Percentiles rank a stretch among this genome's conserved stretches.
These are phyloP conservation scores for Penicillium diatomitis DNA, from an alignment of 495 filamentous ascomycete genomes.

Conservation along the genomic window DNA sequence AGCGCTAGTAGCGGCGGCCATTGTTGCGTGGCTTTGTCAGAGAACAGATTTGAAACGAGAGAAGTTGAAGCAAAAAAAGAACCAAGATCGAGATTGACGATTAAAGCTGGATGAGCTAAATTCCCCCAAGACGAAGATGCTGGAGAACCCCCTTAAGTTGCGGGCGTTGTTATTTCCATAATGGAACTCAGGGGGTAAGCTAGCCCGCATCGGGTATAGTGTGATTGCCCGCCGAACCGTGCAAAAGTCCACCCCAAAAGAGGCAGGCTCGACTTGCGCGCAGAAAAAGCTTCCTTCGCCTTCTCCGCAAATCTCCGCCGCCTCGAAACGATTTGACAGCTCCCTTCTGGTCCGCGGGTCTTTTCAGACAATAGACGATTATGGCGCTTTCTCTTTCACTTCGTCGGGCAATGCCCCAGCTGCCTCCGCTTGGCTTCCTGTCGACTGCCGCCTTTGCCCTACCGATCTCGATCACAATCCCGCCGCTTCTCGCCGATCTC, in stretches of 20 bases:
- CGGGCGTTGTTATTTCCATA: conserved; percentile 23
- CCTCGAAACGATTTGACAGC: not conserved
- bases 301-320: not conserved
- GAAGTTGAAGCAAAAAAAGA: conserved; percentile 1
- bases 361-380: not conserved
- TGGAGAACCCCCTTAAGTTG: conserved; percentile 28
- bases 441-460: conserved; percentile 10
- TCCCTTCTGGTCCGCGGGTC: not conserved
- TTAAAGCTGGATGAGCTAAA: not conserved
- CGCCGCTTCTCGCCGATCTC: conserved; percentile 58
- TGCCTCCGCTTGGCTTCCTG: conserved; percentile 13
- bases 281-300: conserved; percentile 1
- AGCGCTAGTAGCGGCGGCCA: conserved; percentile 44
- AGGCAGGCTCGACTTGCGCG: conserved; percentile 6
- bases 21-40: conserved; percentile 16
- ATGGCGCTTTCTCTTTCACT: conserved; percentile 7
- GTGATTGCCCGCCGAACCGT: conserved; percentile 12
- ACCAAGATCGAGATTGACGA: conserved; percentile 11
- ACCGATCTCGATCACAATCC: conserved; percentile 36
- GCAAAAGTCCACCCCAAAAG: conserved; percentile 15
- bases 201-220: conserved; percentile 28
- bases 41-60: not conserved
- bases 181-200: conserved; percentile 31
- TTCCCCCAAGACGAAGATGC: conserved; percentile 14
- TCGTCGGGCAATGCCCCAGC: conserved; percentile 8